Base-by-base conservation (phyloP, 768 basidiomycete species). In the Mycena capillaripes region DNA sequence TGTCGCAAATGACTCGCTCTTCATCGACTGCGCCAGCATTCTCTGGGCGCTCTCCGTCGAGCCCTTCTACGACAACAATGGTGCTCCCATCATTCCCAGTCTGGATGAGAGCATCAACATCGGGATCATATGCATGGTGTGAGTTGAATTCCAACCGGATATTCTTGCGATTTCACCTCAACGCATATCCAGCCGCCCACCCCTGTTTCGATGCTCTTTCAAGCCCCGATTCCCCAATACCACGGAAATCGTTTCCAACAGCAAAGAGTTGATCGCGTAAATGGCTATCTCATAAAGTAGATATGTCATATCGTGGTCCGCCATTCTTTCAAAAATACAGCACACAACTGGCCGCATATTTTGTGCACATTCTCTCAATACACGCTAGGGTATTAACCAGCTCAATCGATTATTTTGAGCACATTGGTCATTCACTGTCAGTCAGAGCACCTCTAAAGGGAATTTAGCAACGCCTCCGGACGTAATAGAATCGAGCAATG, bases 31-130 rank as follows among this genome's bases (percentile, higher is more conserved):
- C 19, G 74, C 74, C 32, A 44, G 12, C 27, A 55, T 77, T 23
- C 58, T 75, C 29, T 76, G 76, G 75, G 61, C 56, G 38, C 46
- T 73, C 23, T 34, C 70, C 19, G 66, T 74, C 61, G 46, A 25
- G 16, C 62, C 62, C 62, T 40, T 23, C 19, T 25, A 48, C 32
- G 76, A 60, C 34, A 55, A 63, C 38, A 46, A 72, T 32, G 70
- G 40, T 7, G 25, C 4, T 1, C 34, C 40, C 10, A 34, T 70
- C 17, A 53, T 69, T 23, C 64, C 70, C 30, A 62, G 46, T 42
- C 56, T 48, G 14, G 61, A 70, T 30, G 72, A 76, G 8, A 38
- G 64, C n/a, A 25, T 65, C 23, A 19, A 65, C 38, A 44, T 8
- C 12, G 64, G 64, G 38, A 36, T 65, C 40, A 40, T 65, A 10